Evolutionary conservation across 805 yeast species (phyloP).

Genomic region (Kregervanrija delftensis): DNA sequence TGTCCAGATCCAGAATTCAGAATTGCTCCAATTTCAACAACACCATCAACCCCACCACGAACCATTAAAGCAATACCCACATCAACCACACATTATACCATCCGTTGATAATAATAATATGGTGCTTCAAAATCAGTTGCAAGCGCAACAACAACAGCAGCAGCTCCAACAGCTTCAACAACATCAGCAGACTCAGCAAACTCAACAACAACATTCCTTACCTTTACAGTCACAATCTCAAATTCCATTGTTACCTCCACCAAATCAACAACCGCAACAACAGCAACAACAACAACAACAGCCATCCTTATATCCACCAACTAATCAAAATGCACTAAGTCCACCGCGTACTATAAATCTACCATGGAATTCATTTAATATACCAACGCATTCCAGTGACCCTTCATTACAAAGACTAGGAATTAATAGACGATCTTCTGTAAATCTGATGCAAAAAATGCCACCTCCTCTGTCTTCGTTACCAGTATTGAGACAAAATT

Average conservation of each 20-base stretch:
- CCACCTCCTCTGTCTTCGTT: too few relatives aligned
- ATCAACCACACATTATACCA: too few relatives aligned
- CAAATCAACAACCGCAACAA: slow-evolving; percentile 3
- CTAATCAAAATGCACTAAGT: background rate
- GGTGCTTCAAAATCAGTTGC: slow-evolving; percentile 1
- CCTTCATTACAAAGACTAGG: slow-evolving; percentile 7
- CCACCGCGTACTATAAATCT: background rate
- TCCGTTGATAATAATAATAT: too few relatives aligned
- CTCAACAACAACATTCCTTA: slow-evolving; percentile 5
- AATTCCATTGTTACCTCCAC: slow-evolving; percentile 3
- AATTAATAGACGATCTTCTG: slow-evolving; percentile 1
- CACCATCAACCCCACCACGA: slow-evolving; percentile 3
- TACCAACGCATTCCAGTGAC: background rate
- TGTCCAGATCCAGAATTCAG: slow-evolving; percentile 1
- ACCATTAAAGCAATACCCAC: too few relatives aligned
- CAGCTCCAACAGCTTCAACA: slow-evolving; percentile 11
- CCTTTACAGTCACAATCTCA: slow-evolving; percentile 4
- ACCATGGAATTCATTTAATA: background rate
- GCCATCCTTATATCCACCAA: background rate
- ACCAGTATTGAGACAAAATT: too few relatives aligned
- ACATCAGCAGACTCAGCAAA: slow-evolving; percentile 9
- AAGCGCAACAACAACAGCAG: slow-evolving; percentile 5
- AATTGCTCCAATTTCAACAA: slow-evolving; percentile 5
- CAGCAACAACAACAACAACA: slow-evolving; percentile 4
- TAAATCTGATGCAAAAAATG: too few relatives aligned